A percentile compares a stretch with the other conserved stretches of the same genome.
Evolutionary conservation across 176 grass and related monocot genomes (phyloP).

Genomic region (barley (Hordeum vulgare)): MorexV3_pseudomolecules_assembly NC_058520.1:95080142-95080641

Average conservation of each 20-base stretch:
- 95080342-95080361: neutral
- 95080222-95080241: slow-evolving; percentile 66
- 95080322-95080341: slow-evolving; percentile 11
- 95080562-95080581: no score
- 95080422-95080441: slow-evolving; percentile 71
- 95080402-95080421: slow-evolving; percentile 92
- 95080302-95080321: slow-evolving; percentile 46
- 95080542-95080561: neutral
- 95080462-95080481: slow-evolving; percentile 59
- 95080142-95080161: slow-evolving; percentile 98
- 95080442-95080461: slow-evolving; percentile 76
- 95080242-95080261: slow-evolving; percentile 48
- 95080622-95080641: slow-evolving; percentile 88
- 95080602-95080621: slow-evolving; percentile 74
- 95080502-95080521: neutral
- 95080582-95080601: no score
- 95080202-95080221: slow-evolving; percentile 85
- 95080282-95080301: slow-evolving; percentile 79
- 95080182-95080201: slow-evolving; percentile 75
- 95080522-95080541: neutral
- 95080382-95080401: neutral
- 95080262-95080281: slow-evolving; percentile 56
- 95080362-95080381: neutral
- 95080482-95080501: slow-evolving; percentile 32
- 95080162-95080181: slow-evolving; percentile 72